Percentiles rank a stretch among this genome's conserved stretches.
Evolutionary conservation across 805 yeast genomes (phyloP).

Genomic region (Candida methanosorbosa): DNA sequence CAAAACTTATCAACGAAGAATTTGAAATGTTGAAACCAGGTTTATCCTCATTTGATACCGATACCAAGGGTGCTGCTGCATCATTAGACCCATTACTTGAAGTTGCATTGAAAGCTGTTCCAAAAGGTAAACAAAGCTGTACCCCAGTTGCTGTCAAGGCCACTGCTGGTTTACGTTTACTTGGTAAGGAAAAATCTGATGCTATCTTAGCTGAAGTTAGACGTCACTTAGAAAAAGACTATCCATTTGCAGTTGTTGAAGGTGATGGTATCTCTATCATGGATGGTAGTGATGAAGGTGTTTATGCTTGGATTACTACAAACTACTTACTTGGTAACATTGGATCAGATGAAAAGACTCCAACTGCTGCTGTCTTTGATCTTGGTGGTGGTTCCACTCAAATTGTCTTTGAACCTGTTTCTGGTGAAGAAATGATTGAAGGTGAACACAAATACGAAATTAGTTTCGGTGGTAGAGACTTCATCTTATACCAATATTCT

Average conservation of each 20-base stretch:
- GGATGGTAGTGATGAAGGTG: conserved; percentile 98
- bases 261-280: conserved; percentile 85
- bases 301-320: conserved; percentile 97
- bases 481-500: conserved; percentile 82
- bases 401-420: conserved; percentile 89
- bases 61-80: conserved; percentile 78
- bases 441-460: conserved; percentile 80
- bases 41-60: conserved; percentile 74
- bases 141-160: conserved; percentile 97
- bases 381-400: conserved; percentile 99
- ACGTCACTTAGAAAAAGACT: conserved; percentile 63
- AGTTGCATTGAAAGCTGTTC: conserved; percentile 69
- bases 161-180: conserved; percentile 88
- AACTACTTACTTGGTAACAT: conserved; percentile 91
- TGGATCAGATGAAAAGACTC: conserved; percentile 63
- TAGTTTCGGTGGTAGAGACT: conserved; percentile 73
- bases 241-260: conserved; percentile 86
- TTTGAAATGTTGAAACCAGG: conserved; percentile 93
- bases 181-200: conserved; percentile 68
- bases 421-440: conserved; percentile 56
- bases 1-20: conserved; percentile 67
- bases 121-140: conserved; percentile 62
- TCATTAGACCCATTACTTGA: conserved; percentile 79
- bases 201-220: conserved; percentile 73
- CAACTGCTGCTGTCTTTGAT: conserved; percentile 96